Evolutionary conservation across 768 basidiomycete species (phyloP), one percentile per base, ranked within the genome.

Genomic region (Kwoniella pini): DNA sequence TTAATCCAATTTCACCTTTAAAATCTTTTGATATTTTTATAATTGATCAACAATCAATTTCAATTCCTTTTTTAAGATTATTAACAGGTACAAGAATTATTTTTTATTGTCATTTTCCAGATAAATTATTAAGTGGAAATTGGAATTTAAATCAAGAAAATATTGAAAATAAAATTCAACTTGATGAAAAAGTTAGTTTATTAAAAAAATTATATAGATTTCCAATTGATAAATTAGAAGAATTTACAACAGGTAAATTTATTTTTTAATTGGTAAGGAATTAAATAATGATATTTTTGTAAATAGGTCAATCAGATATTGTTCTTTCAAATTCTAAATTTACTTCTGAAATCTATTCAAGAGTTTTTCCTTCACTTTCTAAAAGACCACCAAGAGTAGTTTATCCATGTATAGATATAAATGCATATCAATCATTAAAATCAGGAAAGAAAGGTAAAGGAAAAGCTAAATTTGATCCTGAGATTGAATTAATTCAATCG

Each of bases 71-170:
- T 59, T 82, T 99, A 0, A 84, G 90, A 2, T 70, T 80, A 60
- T 70, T 90, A 13, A 84, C 82, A 2, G 81, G 82, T 21, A 90
- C 85, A n/a, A 86, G 91, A 1, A 89, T 95, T 28, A 87, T 98
- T 19, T 98, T 97, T 79, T 98, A 99, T 76, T 95, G 92, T 67
- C 96, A 98, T 76, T 98, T 99, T 67, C 96, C 95, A 0, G 95
- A 99, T 80, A 95, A 95, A 77, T 82, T 98, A 0, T 83, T 97
- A 26, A 67, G 67, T 43, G 77, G 77, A 12, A 78, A 77, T 31
- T 75, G 78, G 76, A 71, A 71, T 50, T 49, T 74, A 52, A 24
- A 85, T 63, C 89, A 89, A 9, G 63, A 67, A 43, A 42, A 2
- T 50, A 67, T 27, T 38, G 36, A 44, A 45, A 42, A 52, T 50